phyloP scores from a whole-genome alignment of 805 yeast species.

The Saturnispora quitensis region DNA sequence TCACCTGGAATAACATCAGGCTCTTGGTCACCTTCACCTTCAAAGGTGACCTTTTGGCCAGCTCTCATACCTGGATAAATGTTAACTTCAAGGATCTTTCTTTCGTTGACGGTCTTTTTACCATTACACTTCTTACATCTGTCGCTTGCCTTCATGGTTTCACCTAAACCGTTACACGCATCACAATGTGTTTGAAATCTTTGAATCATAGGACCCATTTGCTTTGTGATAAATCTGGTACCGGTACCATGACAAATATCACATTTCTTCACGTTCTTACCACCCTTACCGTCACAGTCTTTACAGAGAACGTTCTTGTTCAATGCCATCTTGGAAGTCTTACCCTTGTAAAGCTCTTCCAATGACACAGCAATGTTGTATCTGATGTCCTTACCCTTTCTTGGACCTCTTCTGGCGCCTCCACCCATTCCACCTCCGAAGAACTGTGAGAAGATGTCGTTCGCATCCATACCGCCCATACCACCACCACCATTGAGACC shows the following conservation, averaged over 20 bases:
- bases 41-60: constrained; percentile 83
- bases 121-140: constrained; percentile 84
- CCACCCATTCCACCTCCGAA: constrained; percentile 46
- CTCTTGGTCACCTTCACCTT: constrained; percentile 96
- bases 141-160: constrained; percentile 76
- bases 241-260: constrained; percentile 85
- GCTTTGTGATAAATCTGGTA: constrained; percentile 84
- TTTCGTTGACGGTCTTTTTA: constrained; percentile 76
- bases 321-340: constrained; percentile 86
- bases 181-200: constrained; percentile 95
- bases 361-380: constrained; percentile 78
- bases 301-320: constrained; percentile 87
- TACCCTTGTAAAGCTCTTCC: constrained; percentile 91
- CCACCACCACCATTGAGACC: constrained; percentile 75
- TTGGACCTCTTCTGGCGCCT: constrained; percentile 73
- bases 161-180: constrained; percentile 87
- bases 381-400: constrained; percentile 82
- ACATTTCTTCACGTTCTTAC: constrained; percentile 87
- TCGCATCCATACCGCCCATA: constrained; percentile 42
- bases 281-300: constrained; percentile 91
- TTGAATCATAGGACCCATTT: constrained; percentile 99
- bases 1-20: constrained; percentile 96
- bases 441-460: constrained; percentile 51
- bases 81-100: constrained; percentile 90
- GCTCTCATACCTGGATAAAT: constrained; percentile 95